Conservation (phyloP, 1,284 basidiomycete species). For the Xerocomus amazonicus region DNA sequence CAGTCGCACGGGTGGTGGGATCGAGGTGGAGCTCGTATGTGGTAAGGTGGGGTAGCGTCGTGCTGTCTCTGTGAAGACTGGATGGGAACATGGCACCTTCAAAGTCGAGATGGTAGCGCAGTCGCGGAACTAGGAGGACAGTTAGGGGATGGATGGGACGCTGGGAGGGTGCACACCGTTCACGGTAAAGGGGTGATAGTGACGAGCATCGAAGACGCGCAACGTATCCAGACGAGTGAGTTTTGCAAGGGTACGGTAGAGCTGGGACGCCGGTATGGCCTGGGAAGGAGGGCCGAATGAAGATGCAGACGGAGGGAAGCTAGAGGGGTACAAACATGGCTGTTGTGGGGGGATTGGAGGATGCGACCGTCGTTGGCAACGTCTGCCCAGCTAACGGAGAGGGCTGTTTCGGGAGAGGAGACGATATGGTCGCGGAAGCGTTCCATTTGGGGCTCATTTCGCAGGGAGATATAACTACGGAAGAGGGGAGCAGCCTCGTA, state of each 20-base stretch:
- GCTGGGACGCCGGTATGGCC: slow-evolving; percentile 31
- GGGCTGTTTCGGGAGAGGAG: slow-evolving; percentile 18
- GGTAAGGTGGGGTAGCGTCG: slow-evolving; percentile 19
- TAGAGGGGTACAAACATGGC: slow-evolving; percentile 14
- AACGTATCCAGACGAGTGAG: slow-evolving; percentile 33
- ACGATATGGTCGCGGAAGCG: slow-evolving; percentile 26
- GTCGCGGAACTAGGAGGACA: slow-evolving; percentile 12
- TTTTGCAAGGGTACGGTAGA: slow-evolving; percentile 34
- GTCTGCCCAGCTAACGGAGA: slow-evolving; percentile 35
- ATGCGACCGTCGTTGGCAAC: slow-evolving; percentile 42
- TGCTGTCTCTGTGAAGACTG: not conserved
- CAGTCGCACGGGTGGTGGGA: slow-evolving; percentile 27
- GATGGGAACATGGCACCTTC: slow-evolving; percentile 40
- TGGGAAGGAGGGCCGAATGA: not conserved
- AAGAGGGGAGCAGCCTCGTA: slow-evolving; percentile 32
- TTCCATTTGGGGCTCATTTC: slow-evolving; percentile 38
- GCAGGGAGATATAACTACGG: slow-evolving; percentile 37
- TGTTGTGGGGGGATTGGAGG: slow-evolving; percentile 15
- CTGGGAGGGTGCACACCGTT: slow-evolving; percentile 9
- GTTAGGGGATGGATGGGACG: slow-evolving; percentile 3
- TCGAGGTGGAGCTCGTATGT: slow-evolving; percentile 37
- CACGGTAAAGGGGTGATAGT: slow-evolving; percentile 22
- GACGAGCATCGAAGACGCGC: slow-evolving; percentile 37
- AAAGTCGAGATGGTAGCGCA: slow-evolving; percentile 33
- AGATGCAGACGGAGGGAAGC: slow-evolving; percentile 1